Conservation (phyloP, 73 alveolate genomes). For the Paramecium tetraurelia region DNA sequence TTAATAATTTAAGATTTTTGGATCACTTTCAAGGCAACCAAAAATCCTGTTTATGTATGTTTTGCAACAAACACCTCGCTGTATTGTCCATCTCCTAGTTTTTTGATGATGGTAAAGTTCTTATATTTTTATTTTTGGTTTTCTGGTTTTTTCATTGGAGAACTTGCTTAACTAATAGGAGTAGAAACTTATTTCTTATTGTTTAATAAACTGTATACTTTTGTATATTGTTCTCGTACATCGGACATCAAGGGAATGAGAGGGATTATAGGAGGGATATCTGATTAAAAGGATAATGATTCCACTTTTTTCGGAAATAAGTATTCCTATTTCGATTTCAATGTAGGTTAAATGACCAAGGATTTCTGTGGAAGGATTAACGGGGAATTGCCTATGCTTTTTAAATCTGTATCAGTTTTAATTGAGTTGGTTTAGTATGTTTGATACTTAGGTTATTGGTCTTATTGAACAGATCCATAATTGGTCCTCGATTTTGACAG, state of each 20-base stretch:
- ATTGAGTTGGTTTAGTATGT: not conserved
- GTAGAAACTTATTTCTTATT: not conserved
- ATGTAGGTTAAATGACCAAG: not conserved
- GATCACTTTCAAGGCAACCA: slow-evolving; percentile 52
- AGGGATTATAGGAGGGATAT: not conserved
- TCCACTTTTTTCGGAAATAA: not conserved
- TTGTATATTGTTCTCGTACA: not conserved
- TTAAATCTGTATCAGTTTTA: not conserved
- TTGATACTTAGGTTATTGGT: not conserved
- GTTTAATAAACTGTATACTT: not conserved
- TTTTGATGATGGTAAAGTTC: not conserved
- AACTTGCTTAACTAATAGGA: not conserved
- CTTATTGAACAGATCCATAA: not conserved
- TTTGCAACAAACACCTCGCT: slow-evolving; percentile 39
- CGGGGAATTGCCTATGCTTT: not conserved
- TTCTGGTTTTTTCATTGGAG: not conserved
- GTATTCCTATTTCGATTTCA: not conserved
- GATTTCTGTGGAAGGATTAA: not conserved
- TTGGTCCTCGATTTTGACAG: not conserved
- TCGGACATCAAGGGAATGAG: not conserved
- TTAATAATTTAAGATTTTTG: not conserved
- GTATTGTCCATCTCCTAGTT: slow-evolving; percentile 51
- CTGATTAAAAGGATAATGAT: not conserved
- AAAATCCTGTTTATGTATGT: slow-evolving; percentile 27
- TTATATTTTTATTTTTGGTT: not conserved